Evolutionary conservation across 148 eudicot genomes (phyloP), one percentile per base, ranked within the genome.

Genomic region (Mesembryanthemum crystallinum): DNA sequence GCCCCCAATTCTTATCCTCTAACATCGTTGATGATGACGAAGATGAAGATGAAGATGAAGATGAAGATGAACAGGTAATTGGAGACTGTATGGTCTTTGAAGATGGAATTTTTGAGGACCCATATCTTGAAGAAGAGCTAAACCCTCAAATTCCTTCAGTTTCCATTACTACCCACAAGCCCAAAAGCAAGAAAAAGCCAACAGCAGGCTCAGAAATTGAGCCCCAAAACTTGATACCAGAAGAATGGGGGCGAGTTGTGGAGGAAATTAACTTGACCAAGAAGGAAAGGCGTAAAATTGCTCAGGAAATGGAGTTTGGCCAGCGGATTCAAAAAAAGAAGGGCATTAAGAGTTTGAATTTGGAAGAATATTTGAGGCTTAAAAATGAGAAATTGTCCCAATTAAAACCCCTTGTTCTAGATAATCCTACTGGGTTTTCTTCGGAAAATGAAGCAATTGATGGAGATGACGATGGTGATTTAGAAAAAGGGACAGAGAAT

Each of bases 41-140:
- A 0, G 73, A n/a, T n/a, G n/a, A n/a, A n/a, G n/a, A n/a, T n/a
- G n/a, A n/a, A n/a, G n/a, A 80, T 2, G 74, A 67, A 10, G 85
- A 84, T 0, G 87, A 86, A 0, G 91, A 91, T 24, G 90, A 89
- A 14, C 83, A 70, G n/a, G 87, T 87, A 18, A 60, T 94, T 67
- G 98, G 98, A 5, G 97, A 94, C 76, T 94, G 97, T 47, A 77
- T 91, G 3, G 89, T 94, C 4, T 94, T 86, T 73, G 98, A 94
- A 83, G 91, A 91, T 67, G 98, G 97, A 20, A 68, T 87, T 21
- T 94, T 94, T 70, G 91, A 91, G 15, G 97, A 91, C 81, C 94
- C 91, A 1, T 80, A 33, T 76, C 81, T 87, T 20, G 47, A 84
- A 55, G 43, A 69, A 35, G 54, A 67, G 14, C 59, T 24, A 43